A percentile compares a stretch with the other conserved stretches of the same genome.
phyloP scores from a whole-genome alignment of 2,329 filamentous ascomycete genomes.

The Emergomyces pasteurianus region DNA sequence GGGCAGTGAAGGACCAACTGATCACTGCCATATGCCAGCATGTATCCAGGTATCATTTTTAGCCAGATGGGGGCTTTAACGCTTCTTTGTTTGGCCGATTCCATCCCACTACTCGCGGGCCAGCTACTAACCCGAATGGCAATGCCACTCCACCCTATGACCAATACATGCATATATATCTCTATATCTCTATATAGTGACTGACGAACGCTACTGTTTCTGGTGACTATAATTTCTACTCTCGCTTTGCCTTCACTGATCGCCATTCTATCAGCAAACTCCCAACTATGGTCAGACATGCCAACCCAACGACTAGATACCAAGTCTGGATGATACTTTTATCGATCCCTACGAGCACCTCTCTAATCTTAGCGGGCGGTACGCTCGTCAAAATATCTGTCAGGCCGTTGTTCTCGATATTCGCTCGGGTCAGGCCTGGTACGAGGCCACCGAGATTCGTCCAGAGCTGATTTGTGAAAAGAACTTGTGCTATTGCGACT shows the following conservation, averaged over 20 bases:
- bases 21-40: neutral
- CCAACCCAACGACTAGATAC: conserved; percentile 17
- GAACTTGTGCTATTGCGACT: conserved; percentile 40
- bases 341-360: conserved; percentile 1
- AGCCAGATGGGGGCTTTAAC: neutral
- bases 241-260: conserved; percentile 13
- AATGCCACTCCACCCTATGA: neutral
- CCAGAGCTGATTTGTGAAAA: conserved; percentile 39
- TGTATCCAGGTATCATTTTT: neutral
- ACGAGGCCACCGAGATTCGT: neutral
- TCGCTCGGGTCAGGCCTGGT: neutral
- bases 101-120: neutral
- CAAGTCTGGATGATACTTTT: conserved; percentile 11
- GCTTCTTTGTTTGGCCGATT: neutral
- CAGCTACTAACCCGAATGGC: neutral
- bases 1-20: neutral
- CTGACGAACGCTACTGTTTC: neutral
- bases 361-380: neutral
- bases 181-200: neutral
- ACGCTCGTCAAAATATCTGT: neutral
- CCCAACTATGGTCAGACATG: conserved; percentile 14
- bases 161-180: neutral
- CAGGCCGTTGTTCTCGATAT: neutral
- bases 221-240: neutral
- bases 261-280: conserved; percentile 20